A percentile compares a stretch with the other conserved stretches of the same genome.
Conservation (phyloP, 2,329 filamentous ascomycete genomes). For the Sodiomyces alkalinus region DNA sequence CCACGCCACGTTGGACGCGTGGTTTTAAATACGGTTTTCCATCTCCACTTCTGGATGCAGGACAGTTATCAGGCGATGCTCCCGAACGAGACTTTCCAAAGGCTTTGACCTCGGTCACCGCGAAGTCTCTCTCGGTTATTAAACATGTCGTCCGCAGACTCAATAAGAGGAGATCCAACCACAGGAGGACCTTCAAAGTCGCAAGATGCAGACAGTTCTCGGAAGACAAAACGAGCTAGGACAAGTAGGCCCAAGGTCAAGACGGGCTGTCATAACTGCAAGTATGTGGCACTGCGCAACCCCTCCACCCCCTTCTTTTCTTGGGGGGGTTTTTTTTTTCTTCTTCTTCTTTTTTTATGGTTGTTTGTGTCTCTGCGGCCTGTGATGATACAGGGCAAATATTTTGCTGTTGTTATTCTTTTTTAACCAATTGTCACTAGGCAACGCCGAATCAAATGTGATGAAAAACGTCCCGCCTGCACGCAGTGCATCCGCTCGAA, state of each 20-base stretch:
- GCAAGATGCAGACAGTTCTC: constrained; percentile 2
- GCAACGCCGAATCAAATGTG: constrained; percentile 49
- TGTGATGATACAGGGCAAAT: no score
- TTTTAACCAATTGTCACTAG: constrained; percentile 20
- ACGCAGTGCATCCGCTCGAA: constrained; percentile 43
- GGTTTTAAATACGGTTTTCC: no score
- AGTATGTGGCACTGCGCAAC: constrained; percentile 29
- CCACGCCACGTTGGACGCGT: no score
- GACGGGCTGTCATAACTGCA: constrained; percentile 53
- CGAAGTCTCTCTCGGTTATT: no score
- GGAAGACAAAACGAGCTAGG: constrained; percentile 27
- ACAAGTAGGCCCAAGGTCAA: constrained; percentile 48
- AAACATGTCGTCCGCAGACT: no score
- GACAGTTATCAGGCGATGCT: no score
- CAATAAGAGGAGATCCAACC: no score
- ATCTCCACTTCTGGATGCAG: no score
- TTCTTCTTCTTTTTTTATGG: no score
- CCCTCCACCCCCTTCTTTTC: constrained; percentile 1
- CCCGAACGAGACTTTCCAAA: no score
- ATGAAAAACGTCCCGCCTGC: constrained; percentile 46
- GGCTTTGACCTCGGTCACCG: no score
- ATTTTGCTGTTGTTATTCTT: no score
- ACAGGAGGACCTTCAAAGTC: constrained; percentile 6
- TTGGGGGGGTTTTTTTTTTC: background rate
- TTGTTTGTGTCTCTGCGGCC: constrained; percentile 2